Evolutionary conservation across 78 protist species (phyloP), one percentile per base, ranked within the genome.

Genomic region (Tieghemostelium lacteum): DNA sequence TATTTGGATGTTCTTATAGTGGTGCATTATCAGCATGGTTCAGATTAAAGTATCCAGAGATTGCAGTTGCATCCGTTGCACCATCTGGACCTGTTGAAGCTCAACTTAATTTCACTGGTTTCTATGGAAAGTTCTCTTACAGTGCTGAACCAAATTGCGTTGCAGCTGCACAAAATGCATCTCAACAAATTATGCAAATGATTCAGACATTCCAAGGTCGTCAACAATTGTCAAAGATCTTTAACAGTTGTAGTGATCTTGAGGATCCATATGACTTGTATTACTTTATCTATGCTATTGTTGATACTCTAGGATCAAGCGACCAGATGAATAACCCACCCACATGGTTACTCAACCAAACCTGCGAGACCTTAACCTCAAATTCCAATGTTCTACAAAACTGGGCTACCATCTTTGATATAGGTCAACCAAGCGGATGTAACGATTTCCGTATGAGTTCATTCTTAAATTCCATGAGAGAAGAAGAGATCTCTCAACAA

Each of bases 31-130:
- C 75, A 0, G 34, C 85, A 36, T 92, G 85, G 85, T 77, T 54
- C 33, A 86, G 95, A 19, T 6, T 69, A 10, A 52, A 61, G 28
- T 70, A 86, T 36, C 95, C 95, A 26, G 19, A 65, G 10, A 24
- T 65, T 12, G 67, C 62, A 17, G 71, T 73, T 28, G 95, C 78
- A 34, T 20, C 89, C 6, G 61, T 92, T 31, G 75, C 95, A 20
- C 85, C 87, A 29, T 64, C 76, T 31, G 92, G 88, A 20, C 94
- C 94, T n/a, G 96, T 93, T 31, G 42, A 39, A 8, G 96, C 96
- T 22, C 86, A 55, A 39, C 12, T 85, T 7, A 73, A 93, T 64
- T 77, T 72, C 36, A 14, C 58, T 4, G 94, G 86, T n/a, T 93
- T 92, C 92, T 64, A 69, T 26, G 65, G 54, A 22, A 73, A 77